Evolutionary conservation across 2,329 filamentous ascomycete species (phyloP).

Genomic region (Hysterium pulicare): DNA sequence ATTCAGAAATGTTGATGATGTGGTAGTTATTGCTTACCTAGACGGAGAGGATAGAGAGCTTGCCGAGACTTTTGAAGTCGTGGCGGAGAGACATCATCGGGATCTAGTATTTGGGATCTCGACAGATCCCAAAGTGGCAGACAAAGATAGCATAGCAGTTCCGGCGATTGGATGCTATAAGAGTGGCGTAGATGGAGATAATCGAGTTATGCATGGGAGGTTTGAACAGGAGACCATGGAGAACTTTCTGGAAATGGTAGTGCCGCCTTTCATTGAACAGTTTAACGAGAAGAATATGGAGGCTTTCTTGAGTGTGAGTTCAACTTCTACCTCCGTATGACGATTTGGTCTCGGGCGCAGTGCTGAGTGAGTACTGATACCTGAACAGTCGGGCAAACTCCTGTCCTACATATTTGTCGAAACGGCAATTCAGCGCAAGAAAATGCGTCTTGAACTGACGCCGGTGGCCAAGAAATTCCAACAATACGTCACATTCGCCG

Average conservation of each 20-base stretch:
- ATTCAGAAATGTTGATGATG: not conserved
- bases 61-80: constrained; percentile 10
- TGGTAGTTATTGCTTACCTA: not conserved
- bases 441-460: constrained; percentile 15
- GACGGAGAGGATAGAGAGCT: not conserved
- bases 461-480: constrained; percentile 15
- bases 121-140: constrained; percentile 8
- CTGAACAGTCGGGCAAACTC: constrained; percentile 15
- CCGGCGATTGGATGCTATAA: constrained; percentile 18
- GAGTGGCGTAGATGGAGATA: constrained; percentile 16
- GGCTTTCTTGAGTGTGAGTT: constrained; percentile 16
- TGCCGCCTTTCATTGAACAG: constrained; percentile 4
- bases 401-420: constrained; percentile 18
- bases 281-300: constrained; percentile 18
- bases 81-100: constrained; percentile 5
- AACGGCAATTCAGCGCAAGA: constrained; percentile 4
- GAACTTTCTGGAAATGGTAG: constrained; percentile 4
- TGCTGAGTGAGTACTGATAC: constrained; percentile 3
- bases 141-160: constrained; percentile 11
- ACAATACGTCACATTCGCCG: constrained; percentile 16
- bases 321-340: not conserved
- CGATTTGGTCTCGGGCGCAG: no score
- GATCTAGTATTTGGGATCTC: constrained; percentile 17
- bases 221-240: constrained; percentile 8
- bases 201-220: constrained; percentile 13